These are phyloP conservation scores for Suillus lakei DNA, from an alignment of 768 basidiomycete genomes.

Conservation along the genomic window DNA sequence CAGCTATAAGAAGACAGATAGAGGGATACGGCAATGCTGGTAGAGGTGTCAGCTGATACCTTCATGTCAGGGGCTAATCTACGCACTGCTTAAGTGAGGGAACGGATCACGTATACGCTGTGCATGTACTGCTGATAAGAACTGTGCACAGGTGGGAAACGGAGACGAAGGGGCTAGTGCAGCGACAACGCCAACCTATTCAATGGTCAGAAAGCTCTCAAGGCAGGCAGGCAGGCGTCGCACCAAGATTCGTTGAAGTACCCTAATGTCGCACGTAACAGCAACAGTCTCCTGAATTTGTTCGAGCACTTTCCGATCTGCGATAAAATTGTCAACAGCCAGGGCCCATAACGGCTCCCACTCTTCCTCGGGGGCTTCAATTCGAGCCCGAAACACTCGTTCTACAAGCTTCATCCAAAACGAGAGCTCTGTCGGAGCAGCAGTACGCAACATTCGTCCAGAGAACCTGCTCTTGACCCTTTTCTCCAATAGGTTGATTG, in stretches of 20 bases:
- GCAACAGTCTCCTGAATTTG: constrained; percentile 63
- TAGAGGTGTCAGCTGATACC: background rate
- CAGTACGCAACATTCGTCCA: constrained; percentile 82
- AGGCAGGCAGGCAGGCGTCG: constrained; percentile 26
- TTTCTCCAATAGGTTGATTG: constrained; percentile 90
- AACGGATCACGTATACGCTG: constrained; percentile 66
- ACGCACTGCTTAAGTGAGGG: constrained; percentile 58
- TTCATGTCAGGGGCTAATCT: constrained; percentile 2
- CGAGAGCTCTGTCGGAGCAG: constrained; percentile 55
- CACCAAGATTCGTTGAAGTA: constrained; percentile 67
- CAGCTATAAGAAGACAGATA: constrained; percentile 85
- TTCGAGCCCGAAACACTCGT: constrained; percentile 42
- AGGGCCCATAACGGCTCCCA: constrained; percentile 68
- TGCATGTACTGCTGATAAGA: constrained; percentile 46
- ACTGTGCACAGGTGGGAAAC: constrained; percentile 49
- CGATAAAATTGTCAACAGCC: constrained; percentile 61
- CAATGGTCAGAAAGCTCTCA: constrained; percentile 12
- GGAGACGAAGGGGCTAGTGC: constrained; percentile 56
- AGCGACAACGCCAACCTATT: constrained; percentile 49
- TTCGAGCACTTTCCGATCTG: constrained; percentile 49
- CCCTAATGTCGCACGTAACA: constrained; percentile 61
- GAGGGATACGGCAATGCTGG: constrained; percentile 78
- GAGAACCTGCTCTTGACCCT: constrained; percentile 98
- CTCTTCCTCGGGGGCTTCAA: constrained; percentile 41
- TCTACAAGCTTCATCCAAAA: constrained; percentile 58